phyloP scores from a whole-genome alignment of 805 yeast species.

The Ogataea zsoltii region DNA sequence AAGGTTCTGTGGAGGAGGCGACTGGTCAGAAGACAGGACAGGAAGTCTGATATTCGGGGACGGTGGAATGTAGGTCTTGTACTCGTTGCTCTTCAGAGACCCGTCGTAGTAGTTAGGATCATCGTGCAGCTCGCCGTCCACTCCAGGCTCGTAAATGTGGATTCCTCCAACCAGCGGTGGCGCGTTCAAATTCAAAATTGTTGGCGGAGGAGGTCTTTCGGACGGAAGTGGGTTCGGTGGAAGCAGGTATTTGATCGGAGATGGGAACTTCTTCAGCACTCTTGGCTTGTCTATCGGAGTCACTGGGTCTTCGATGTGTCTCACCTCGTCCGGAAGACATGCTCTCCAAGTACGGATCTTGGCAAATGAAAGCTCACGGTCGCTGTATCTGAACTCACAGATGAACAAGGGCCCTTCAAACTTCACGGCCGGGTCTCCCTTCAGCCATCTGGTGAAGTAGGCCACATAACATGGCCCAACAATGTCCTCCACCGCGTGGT shows the following conservation, averaged over 20 bases:
- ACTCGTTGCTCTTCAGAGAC: slow-evolving; percentile 26
- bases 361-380: slow-evolving; percentile 84
- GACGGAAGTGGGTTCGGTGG: slow-evolving; percentile 71
- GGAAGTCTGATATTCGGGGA: slow-evolving; percentile 31
- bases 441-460: slow-evolving; percentile 89
- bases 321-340: slow-evolving; percentile 93
- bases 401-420: slow-evolving; percentile 83
- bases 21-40: slow-evolving; percentile 14
- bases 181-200: slow-evolving; percentile 77
- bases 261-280: slow-evolving; percentile 70
- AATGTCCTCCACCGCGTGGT: slow-evolving; percentile 85
- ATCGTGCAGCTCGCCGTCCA: slow-evolving; percentile 50
- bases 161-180: slow-evolving; percentile 96
- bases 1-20: slow-evolving; percentile 20
- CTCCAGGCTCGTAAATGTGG: slow-evolving; percentile 70
- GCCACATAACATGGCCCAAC: slow-evolving; percentile 93
- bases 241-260: slow-evolving; percentile 79
- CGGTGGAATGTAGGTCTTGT: slow-evolving; percentile 34
- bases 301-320: slow-evolving; percentile 80
- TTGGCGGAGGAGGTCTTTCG: slow-evolving; percentile 81
- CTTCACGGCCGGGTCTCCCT: slow-evolving; percentile 87
- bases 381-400: slow-evolving; percentile 94
- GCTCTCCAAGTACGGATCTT: slow-evolving; percentile 98
- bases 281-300: slow-evolving; percentile 66
- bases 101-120: slow-evolving; percentile 64